A percentile compares a stretch with the other conserved stretches of the same genome.
Evolutionary conservation across 495 filamentous ascomycete genomes (phyloP).

Genomic region (Talaromyces trachyspermus): DNA sequence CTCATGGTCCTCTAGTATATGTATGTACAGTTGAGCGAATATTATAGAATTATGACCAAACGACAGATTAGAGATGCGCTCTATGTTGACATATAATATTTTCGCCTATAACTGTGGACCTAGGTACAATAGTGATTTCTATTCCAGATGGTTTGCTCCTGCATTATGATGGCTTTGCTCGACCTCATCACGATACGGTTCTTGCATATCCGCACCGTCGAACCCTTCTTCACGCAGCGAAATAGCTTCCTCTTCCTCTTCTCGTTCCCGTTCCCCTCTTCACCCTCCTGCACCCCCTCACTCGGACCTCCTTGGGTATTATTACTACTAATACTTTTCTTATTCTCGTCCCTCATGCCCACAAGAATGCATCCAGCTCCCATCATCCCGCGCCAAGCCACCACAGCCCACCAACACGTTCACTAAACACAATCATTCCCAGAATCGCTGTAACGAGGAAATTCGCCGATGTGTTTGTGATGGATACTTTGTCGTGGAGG

Average conservation of each 20-base stretch:
- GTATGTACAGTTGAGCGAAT: too few species aligned
- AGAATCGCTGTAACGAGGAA: conserved; percentile 88
- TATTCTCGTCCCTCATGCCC: conserved; percentile 59
- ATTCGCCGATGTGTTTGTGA: conserved; percentile 90
- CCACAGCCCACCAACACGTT: conserved; percentile 71
- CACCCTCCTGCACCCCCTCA: background rate
- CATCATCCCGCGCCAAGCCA: conserved; percentile 79
- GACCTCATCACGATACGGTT: conserved; percentile 5
- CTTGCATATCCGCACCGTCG: background rate
- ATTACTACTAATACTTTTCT: background rate
- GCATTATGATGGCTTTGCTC: too few species aligned
- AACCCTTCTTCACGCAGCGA: background rate
- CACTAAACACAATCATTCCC: conserved; percentile 65
- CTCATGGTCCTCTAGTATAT: conserved; percentile 15
- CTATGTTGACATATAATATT: too few species aligned
- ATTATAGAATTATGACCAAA: conserved; percentile 4
- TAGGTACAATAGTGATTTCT: too few species aligned
- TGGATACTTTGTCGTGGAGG: conserved; percentile 81
- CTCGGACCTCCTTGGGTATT: background rate
- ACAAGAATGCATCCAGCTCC: conserved; percentile 89
- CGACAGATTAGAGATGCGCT: background rate
- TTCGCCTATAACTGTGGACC: too few species aligned
- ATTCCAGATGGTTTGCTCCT: too few species aligned
- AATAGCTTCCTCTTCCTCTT: conserved; percentile 7
- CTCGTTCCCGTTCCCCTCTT: conserved; percentile 1